Conservation (phyloP, 805 yeast species). For the Candida insectorum region DNA sequence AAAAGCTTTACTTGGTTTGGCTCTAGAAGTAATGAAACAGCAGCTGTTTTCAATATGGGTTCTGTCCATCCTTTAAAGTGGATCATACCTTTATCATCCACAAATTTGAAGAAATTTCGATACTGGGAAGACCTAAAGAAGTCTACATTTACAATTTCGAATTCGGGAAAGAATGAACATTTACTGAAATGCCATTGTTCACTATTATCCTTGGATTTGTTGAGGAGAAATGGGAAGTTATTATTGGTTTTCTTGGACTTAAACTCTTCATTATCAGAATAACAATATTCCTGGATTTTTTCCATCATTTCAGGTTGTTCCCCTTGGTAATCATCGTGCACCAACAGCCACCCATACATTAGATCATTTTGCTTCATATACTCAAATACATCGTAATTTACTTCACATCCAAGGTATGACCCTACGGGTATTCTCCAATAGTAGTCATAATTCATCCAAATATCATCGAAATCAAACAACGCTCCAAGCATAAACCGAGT, state of each 20-base stretch:
- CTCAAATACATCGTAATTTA: constrained; percentile 22
- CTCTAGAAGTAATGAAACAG: constrained; percentile 11
- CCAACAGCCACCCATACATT: constrained; percentile 19
- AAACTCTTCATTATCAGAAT: constrained; percentile 4
- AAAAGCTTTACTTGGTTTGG: constrained; percentile 10
- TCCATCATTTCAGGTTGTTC: constrained; percentile 9
- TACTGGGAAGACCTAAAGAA: constrained; percentile 11
- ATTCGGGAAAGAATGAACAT: constrained; percentile 11
- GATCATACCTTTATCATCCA: constrained; percentile 10
- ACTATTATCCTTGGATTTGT: neutral
- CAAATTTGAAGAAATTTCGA: constrained; percentile 10
- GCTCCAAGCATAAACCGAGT: constrained; percentile 20
- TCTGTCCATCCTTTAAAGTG: constrained; percentile 14
- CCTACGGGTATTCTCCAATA: constrained; percentile 26
- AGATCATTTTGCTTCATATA: constrained; percentile 20
- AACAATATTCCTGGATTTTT: constrained; percentile 6
- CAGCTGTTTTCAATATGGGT: constrained; percentile 12
- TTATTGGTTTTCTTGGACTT: no score
- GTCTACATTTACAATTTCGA: constrained; percentile 11
- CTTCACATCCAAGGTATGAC: constrained; percentile 19
- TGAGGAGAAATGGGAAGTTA: constrained; percentile 9
- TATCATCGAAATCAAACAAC: constrained; percentile 16
- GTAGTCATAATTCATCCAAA: constrained; percentile 21
- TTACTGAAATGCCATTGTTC: constrained; percentile 10
- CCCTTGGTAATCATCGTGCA: constrained; percentile 9